Evolutionary conservation across 2,329 filamentous ascomycete species (phyloP).

Genomic region (Penicillium brasilianum): DNA sequence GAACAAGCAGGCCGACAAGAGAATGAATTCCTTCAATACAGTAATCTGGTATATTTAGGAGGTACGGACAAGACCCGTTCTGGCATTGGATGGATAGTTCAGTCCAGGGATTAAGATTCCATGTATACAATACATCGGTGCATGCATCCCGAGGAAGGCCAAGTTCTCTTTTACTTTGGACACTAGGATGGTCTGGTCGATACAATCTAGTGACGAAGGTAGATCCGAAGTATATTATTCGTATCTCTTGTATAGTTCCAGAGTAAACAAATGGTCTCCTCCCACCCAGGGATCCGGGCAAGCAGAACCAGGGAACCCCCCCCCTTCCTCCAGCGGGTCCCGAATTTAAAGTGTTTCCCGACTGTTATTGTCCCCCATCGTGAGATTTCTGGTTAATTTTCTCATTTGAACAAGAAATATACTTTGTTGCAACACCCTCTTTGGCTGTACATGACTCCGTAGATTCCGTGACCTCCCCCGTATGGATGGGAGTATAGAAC

Average conservation of each 20-base stretch:
- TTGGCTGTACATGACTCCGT: background rate
- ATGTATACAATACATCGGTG: conserved; percentile 2
- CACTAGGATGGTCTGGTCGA: background rate
- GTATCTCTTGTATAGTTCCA: too few relatives aligned
- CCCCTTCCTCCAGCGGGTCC: conserved; percentile 26
- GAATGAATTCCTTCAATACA: background rate
- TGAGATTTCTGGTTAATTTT: background rate
- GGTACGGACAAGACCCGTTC: background rate
- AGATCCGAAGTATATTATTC: background rate
- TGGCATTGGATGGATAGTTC: background rate
- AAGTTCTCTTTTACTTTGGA: background rate
- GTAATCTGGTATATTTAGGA: background rate
- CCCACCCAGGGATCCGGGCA: conserved; percentile 4
- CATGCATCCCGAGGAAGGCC: background rate
- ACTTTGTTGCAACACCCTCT: too few relatives aligned
- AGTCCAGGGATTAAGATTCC: background rate
- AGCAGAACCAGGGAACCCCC: conserved; percentile 20
- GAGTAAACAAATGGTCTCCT: background rate
- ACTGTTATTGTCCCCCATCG: background rate
- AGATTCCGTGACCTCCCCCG: background rate
- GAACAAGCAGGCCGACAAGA: background rate
- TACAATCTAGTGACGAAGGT: too few relatives aligned
- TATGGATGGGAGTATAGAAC: background rate
- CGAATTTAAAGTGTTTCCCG: conserved; percentile 19
- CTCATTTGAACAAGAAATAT: background rate